Base-by-base conservation (phyloP, 202 grass and related monocot species). In the Saccharum hybrid region DNA sequence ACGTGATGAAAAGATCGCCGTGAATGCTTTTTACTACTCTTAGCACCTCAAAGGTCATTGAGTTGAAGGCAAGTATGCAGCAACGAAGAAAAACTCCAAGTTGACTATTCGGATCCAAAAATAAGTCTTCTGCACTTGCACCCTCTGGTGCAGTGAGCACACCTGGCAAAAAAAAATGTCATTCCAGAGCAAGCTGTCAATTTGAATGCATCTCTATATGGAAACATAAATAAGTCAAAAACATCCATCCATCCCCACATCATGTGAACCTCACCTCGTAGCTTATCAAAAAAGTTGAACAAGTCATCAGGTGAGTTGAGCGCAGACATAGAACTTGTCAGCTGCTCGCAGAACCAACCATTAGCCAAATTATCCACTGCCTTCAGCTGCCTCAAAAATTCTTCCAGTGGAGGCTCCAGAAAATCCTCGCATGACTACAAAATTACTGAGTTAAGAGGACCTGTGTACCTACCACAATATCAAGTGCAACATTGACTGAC, bases 71-170 rank as follows among this genome's bases (percentile, higher is more conserved):
- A 68, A 98, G 89, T 85, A 96, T 90, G 67, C 96, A 98, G 86
- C 91, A 98, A 69, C 96, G 91, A 72, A 98, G 81, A 76, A 92
- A 98, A 67, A 98, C 72, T 61, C 96, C 96, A 75, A 98, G 89
- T 60, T 94, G 96, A 22, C 96, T 96, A 80, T 90, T 94, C 45
- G 91, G 89, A 84, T 96, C 96, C 52, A 98, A 79, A 63, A 90
- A 84, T 52, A 89, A 76, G 3, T 90, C 91, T 36, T 94, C 96
- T 37, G 89, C 78, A 51, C 74, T 79, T 31, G 72, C 81, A 64
- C 87, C 87, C 43, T 96, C 93, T 15, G 83, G 84, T 65, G 85
- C 76, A 41, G 71, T 68, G 82, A 96, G 78, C 66, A 98, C 79
- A 28, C 89, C 93, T 98, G 72, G 34, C n/a, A 37, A 78, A 73